Percentiles rank a stretch among this genome's conserved stretches.
Conservation (phyloP, 345 rosid species). For the Rhizophora mangle region DNA sequence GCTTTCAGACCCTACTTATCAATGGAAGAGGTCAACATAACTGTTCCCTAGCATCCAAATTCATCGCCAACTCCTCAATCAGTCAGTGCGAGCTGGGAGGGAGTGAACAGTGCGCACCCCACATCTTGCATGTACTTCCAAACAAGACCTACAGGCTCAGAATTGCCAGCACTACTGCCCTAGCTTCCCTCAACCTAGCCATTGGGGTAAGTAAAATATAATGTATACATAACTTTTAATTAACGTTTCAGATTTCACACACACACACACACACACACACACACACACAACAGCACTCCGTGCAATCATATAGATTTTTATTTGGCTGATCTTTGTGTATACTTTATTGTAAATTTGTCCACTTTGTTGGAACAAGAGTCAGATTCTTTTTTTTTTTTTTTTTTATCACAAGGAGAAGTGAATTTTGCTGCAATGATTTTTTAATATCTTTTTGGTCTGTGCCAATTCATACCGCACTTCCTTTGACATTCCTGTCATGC, state of each 20-base stretch:
- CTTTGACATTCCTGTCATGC: too few relatives aligned
- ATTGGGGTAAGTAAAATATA: conserved; percentile 39
- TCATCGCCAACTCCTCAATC: conserved; percentile 17
- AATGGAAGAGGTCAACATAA: conserved; percentile 86
- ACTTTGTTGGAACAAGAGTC: too few relatives aligned
- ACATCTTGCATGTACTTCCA: conserved; percentile 43
- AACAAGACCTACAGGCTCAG: conserved; percentile 67
- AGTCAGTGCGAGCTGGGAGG: conserved; percentile 49
- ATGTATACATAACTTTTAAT: background rate
- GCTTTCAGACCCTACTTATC: conserved; percentile 33
- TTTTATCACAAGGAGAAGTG: too few relatives aligned
- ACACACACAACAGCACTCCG: background rate
- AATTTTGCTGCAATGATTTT: too few relatives aligned
- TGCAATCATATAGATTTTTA: too few relatives aligned
- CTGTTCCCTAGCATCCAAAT: conserved; percentile 62
- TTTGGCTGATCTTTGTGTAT: too few relatives aligned
- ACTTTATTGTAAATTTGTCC: too few relatives aligned
- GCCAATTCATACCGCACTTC: too few relatives aligned
- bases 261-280: background rate
- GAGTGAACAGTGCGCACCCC: conserved; percentile 62
- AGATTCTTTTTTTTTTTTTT: too few relatives aligned
- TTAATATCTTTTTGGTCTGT: too few relatives aligned
- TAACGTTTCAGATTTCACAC: background rate
- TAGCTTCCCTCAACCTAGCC: conserved; percentile 71
- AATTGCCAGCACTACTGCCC: conserved; percentile 64